Evolutionary conservation across 2,329 filamentous ascomycete species (phyloP).

Genomic region (Penicillium sp.): DNA sequence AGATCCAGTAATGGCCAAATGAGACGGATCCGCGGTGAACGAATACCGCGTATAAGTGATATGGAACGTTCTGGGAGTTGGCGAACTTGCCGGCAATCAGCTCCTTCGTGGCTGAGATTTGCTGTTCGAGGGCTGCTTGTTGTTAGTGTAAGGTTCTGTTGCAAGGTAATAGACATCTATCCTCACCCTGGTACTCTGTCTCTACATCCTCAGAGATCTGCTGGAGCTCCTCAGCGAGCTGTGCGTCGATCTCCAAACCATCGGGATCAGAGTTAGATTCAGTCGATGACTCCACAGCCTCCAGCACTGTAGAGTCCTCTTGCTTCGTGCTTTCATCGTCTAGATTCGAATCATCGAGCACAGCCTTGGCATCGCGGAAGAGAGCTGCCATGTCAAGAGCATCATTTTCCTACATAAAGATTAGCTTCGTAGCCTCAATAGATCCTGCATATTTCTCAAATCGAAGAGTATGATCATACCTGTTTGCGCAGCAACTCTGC

Average conservation of each 20-base stretch:
- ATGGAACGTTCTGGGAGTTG: conserved; percentile 66
- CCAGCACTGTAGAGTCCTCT: neutral
- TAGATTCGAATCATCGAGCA: conserved; percentile 44
- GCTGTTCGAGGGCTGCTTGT: conserved; percentile 35
- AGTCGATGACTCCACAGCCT: neutral
- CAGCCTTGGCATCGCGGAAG: conserved; percentile 40
- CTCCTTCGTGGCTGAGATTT: conserved; percentile 52
- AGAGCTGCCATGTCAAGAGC: conserved; percentile 32
- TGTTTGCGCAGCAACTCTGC: conserved; percentile 36
- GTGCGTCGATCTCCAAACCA: conserved; percentile 38
- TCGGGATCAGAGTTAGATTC: neutral
- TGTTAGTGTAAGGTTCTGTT: neutral
- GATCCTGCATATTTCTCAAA: neutral
- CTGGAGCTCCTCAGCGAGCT: conserved; percentile 46
- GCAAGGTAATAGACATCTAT: neutral
- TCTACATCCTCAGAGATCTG: conserved; percentile 47
- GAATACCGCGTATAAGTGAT: conserved; percentile 87
- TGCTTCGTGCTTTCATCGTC: conserved; percentile 32
- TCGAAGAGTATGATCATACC: neutral
- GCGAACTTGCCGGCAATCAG: conserved; percentile 62
- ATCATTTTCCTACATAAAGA: conserved; percentile 8
- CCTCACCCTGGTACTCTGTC: conserved; percentile 49
- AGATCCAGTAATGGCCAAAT: conserved; percentile 94
- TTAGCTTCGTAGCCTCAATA: neutral
- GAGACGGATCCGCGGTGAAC: conserved; percentile 72